Evolutionary conservation across 768 basidiomycete genomes (phyloP), one percentile per base, ranked within the genome.

Genomic region (Rickenella mellea): DNA sequence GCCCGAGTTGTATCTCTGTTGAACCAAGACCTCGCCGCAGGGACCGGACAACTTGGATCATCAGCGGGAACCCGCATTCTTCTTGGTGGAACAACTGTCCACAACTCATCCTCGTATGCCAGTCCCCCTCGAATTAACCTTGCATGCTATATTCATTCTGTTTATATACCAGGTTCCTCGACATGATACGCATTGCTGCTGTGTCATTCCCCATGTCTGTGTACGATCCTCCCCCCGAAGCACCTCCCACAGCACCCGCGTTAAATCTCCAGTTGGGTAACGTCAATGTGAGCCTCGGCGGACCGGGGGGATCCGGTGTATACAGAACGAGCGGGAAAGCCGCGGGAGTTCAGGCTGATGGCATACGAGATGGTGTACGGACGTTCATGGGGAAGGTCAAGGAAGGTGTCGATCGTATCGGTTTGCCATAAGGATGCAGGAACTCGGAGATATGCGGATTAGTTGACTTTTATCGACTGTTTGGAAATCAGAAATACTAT

Each of bases 281-380:
- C 0, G 88, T 96, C 45, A 92, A 92, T 56, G 78, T 96, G 31
- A 90, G 83, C 49, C 73, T 96, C n/a, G 91, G 91, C n/a, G 91
- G 92, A 9, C 64, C 83, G 12, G 76, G 71, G 27, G 84, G 84
- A 6, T 77, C 82, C 1, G 91, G 92, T 2, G 76, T 96, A 17
- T 96, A 92, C 62, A 68, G 93, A 52, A 78, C 85, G 24, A 79
- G 76, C 52, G 79, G 77, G 2, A 85, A 89, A 50, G 54, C 50
- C 35, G 73, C 81, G 11, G 74, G 77, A 19, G 70, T 89, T 19
- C 85, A 89, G 55, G 78, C 88, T 9, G 92, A 93, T 48, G 91
- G 90, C 1, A 77, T 96, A 48, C 71, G 83, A 48, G 91, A 94
- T 54, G 92, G 92, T 3, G 80, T 96, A 32, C 76, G 79, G 63